Base-by-base conservation (phyloP, 2,329 filamentous ascomycete genomes). In the Neurospora sp. region DNA sequence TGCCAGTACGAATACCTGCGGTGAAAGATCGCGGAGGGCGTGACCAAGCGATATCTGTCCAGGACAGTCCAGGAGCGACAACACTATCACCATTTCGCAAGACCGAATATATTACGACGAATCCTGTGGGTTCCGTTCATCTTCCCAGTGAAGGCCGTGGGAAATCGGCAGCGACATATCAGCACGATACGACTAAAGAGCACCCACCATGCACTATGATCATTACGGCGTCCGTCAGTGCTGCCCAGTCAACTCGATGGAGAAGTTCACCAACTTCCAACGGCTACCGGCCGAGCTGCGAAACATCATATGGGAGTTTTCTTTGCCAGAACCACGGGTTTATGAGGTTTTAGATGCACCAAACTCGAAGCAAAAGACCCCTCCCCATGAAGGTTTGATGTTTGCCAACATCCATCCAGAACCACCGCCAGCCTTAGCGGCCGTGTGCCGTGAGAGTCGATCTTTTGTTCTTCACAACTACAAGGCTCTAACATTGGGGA, bases 261-360 rank as follows among this genome's bases (percentile, higher is more conserved):
- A 72, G 12, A 68, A 39, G 67, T 80, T 79, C 65, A 71, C 66
- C 69, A 74, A 71, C 66, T 80, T 80, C 70, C 71, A 72, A 23
- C 72, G 76, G 69, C 78, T 84, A 8, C 83, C 83, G 37, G 75
- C 79, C 23, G 83, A 84, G 76, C 78, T 84, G 69, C 80, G 82
- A 43, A 78, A 80, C 71, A 80, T 82, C 76, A 81, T 84, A 70
- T 84, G 83, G 83, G 78, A 80, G 46, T 80, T 80, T 71, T 79
- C 82, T 1, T 78, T 84, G 39, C 83, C 83, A 0, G 81, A 82
- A 41, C 71, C 80, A 2, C 80, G 82, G 43, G 82, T 83, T 3
- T 83, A 82, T 74, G 83, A 84, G 73, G 79, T 84, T 10, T 77
- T 84, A 71, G 83, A 84, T 71, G 81, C 81, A 15, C 82, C 82